phyloP scores from a whole-genome alignment of 208 protist species.

The Leptomonas pyrrhocoris region DNA sequence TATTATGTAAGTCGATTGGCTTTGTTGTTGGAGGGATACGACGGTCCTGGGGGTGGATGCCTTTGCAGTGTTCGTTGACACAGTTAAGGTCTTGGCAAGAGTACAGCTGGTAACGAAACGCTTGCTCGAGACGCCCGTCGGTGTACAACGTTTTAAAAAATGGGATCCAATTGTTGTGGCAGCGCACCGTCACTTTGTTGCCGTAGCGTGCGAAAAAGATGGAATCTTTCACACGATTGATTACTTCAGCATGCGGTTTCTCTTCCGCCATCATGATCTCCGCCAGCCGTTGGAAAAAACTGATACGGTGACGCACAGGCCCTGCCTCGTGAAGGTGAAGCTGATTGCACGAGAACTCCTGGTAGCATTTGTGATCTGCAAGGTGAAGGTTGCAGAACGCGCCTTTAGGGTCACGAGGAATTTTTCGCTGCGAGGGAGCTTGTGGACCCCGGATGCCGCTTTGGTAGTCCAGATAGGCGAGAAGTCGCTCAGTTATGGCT shows the following conservation, averaged over 20 bases:
- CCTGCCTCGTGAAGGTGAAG: conserved; percentile 83
- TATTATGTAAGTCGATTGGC: conserved; percentile 79
- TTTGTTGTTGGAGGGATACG: conserved; percentile 61
- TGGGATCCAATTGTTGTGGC: conserved; percentile 77
- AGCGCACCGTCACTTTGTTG: conserved; percentile 88
- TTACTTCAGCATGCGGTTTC: conserved; percentile 46
- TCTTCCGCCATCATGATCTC: conserved; percentile 76
- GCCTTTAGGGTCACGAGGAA: conserved; percentile 81
- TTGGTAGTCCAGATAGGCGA: conserved; percentile 76
- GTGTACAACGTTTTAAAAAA: conserved; percentile 92
- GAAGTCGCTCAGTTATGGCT: conserved; percentile 53
- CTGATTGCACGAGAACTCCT: conserved; percentile 90
- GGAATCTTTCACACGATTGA: conserved; percentile 81
- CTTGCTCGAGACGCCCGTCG: conserved; percentile 79
- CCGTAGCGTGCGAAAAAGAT: conserved; percentile 88
- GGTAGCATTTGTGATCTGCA: conserved; percentile 87
- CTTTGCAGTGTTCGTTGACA: conserved; percentile 74
- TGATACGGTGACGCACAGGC: conserved; percentile 76
- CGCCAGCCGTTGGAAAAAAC: conserved; percentile 74
- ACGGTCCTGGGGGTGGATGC: conserved; percentile 78
- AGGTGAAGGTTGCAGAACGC: conserved; percentile 90
- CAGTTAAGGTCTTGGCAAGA: conserved; percentile 66
- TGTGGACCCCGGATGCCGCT: conserved; percentile 80
- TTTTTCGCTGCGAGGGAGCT: conserved; percentile 81
- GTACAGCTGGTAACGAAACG: conserved; percentile 69